Conservation (phyloP, 2,329 filamentous ascomycete genomes). For the Aspergillus terreus region DNA sequence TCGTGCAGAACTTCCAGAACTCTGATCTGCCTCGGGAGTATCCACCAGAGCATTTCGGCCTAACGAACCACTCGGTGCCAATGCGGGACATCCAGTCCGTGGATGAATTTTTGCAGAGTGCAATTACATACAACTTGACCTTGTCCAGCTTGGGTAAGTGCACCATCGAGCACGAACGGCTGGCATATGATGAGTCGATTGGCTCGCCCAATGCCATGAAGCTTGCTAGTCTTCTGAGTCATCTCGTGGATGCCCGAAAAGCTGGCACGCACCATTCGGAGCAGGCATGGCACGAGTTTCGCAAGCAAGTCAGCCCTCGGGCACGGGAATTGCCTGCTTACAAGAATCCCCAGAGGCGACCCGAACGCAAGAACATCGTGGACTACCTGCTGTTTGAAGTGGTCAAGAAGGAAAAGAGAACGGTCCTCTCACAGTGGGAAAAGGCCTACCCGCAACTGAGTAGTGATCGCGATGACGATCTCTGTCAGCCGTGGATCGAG, state of each 20-base stretch:
- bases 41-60: constrained; percentile 43
- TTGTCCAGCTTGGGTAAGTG: constrained; percentile 50
- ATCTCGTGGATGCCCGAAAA: constrained; percentile 46
- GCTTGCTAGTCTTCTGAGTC: constrained; percentile 41
- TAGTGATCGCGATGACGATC: constrained; percentile 28
- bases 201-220: constrained; percentile 30
- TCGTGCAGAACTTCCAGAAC: constrained; percentile 53
- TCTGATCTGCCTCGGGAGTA: constrained; percentile 42
- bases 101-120: constrained; percentile 39
- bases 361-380: constrained; percentile 37
- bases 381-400: constrained; percentile 45
- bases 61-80: constrained; percentile 42
- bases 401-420: constrained; percentile 27
- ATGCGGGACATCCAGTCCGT: constrained; percentile 39
- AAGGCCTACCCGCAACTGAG: constrained; percentile 22
- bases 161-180: constrained; percentile 48
- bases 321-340: constrained; percentile 36
- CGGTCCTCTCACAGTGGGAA: constrained; percentile 30
- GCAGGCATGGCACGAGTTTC: constrained; percentile 36
- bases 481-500: constrained; percentile 30
- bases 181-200: constrained; percentile 52
- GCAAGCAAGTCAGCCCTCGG: constrained; percentile 29
- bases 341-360: constrained; percentile 21
- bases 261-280: constrained; percentile 40
- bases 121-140: constrained; percentile 47